Evolutionary conservation across 768 basidiomycete genomes (phyloP).

Genomic region (Pleurotus tuoliensis): DNA sequence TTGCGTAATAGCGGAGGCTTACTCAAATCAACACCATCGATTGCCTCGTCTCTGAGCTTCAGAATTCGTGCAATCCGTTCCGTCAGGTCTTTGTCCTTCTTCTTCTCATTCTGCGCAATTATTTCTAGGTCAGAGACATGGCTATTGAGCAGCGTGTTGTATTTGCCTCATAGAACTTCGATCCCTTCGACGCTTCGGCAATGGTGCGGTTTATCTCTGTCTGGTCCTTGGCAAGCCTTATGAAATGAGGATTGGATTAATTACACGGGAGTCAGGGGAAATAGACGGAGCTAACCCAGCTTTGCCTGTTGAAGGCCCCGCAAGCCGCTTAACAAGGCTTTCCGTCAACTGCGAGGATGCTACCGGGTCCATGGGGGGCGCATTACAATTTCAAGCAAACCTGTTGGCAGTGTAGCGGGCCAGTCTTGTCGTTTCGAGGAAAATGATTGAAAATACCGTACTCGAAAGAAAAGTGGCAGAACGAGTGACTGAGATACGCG

Average conservation of each 20-base stretch:
- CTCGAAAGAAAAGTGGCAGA: too few relatives aligned
- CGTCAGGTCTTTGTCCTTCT: slow-evolving; percentile 83
- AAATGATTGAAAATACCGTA: too few relatives aligned
- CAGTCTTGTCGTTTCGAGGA: too few relatives aligned
- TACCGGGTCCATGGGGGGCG: too few relatives aligned
- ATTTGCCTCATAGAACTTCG: slow-evolving; percentile 85
- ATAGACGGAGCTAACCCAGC: slow-evolving; percentile 58
- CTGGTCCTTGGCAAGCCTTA: slow-evolving; percentile 70
- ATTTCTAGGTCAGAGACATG: slow-evolving; percentile 2
- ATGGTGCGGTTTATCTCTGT: slow-evolving; percentile 85
- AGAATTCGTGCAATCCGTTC: slow-evolving; percentile 70
- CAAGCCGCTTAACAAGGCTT: slow-evolving; percentile 74
- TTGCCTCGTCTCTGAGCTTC: slow-evolving; percentile 54
- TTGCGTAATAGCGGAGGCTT: slow-evolving; percentile 18
- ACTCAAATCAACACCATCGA: slow-evolving; percentile 57
- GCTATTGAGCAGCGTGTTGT: background rate
- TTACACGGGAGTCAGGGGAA: background rate
- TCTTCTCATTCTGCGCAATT: slow-evolving; percentile 72
- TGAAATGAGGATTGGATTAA: background rate
- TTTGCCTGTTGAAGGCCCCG: slow-evolving; percentile 86
- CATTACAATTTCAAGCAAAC: too few relatives aligned
- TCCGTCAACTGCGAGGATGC: slow-evolving; percentile 56
- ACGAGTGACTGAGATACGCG: too few relatives aligned
- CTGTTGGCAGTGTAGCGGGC: too few relatives aligned
- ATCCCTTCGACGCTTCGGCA: slow-evolving; percentile 88